A percentile compares a stretch with the other conserved stretches of the same genome.
These are phyloP conservation scores for Xylariaceae sp. DNA, from an alignment of 2,329 filamentous ascomycete species.

Conservation along the genomic window DNA sequence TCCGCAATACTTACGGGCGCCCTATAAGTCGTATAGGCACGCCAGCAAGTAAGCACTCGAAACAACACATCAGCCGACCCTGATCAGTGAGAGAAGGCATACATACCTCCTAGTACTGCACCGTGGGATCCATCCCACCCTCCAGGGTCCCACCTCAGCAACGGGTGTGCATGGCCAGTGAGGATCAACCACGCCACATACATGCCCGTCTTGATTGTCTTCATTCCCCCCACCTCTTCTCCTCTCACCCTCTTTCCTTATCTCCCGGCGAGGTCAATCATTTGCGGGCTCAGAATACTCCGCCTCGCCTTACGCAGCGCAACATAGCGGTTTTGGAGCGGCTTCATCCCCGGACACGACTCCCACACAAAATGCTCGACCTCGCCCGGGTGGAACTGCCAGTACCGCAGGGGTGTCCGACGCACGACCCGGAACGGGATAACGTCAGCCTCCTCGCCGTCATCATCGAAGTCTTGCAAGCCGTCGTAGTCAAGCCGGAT, in stretches of 20 bases:
- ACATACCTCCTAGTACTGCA: too few relatives aligned
- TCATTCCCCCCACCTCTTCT: neutral
- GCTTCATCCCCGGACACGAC: constrained; percentile 20
- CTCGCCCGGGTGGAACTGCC: constrained; percentile 31
- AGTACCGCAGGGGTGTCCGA: constrained; percentile 29
- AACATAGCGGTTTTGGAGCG: constrained; percentile 26
- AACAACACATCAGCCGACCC: too few relatives aligned
- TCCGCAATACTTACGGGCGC: too few relatives aligned
- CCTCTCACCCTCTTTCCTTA: neutral
- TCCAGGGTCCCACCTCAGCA: too few relatives aligned
- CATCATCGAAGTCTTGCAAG: constrained; percentile 20
- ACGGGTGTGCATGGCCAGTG: neutral
- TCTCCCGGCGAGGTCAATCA: constrained; percentile 22
- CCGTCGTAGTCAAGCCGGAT: constrained; percentile 24
- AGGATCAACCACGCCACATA: neutral
- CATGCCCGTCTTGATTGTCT: neutral
- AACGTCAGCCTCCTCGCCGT: neutral
- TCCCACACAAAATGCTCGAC: constrained; percentile 32
- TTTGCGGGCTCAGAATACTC: constrained; percentile 27
- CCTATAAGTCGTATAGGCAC: too few relatives aligned
- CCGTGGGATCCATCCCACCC: too few relatives aligned
- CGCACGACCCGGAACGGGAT: constrained; percentile 26
- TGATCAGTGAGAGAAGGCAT: too few relatives aligned
- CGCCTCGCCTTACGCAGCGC: constrained; percentile 22
- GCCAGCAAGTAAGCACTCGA: too few relatives aligned